Evolutionary conservation across 805 yeast species (phyloP), one percentile per base, ranked within the genome.

Genomic region (Starmerella floris): DNA sequence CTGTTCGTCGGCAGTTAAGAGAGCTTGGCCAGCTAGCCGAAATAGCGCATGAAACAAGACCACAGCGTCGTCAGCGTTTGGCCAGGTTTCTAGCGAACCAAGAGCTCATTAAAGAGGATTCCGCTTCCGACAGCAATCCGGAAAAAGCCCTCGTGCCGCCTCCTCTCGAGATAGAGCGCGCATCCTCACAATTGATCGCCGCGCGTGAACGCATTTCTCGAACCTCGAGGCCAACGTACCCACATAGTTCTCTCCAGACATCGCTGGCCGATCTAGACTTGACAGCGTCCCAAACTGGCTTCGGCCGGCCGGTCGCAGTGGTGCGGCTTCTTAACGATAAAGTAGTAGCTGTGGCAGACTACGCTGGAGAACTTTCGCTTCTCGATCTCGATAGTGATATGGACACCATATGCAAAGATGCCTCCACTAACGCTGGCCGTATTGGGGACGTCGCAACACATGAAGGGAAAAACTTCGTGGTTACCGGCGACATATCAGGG

Each of bases 41-140:
- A 0, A 55, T 62, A 16, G 67, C 66, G 47, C 77, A 76, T 1
- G 94, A 84, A 56, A 77, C 70, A 39, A 67, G 63, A 3, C 71
- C 69, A 1, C 77, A 68, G 23, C 61, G 93, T 50, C 63, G 94
- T 45, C 72, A 67, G 10, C 60, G 94, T 37, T 61, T 84, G 37
- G 64, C 70, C 4, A 59, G 65, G 31, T 52, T 73, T 6, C 52
- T 80, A 15, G 55, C 45, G 32, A 37, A 35, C 9, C 34, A 35
- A 22, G 41, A 20, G 36, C 17, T 10, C 4, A 26, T 11, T 10
- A 15, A 9, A 11, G 26, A 6, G 23, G 42, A 44, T 11, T 8
- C 28, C 28, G 13, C 11, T 8, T 13, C 8, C 8, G 13, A 25
- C 13, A 8, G 13, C 11, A 25, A 13, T 13, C 8, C 13, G 8